Conservation (phyloP, 2,329 filamentous ascomycete genomes). For the Zalaria sp. region DNA sequence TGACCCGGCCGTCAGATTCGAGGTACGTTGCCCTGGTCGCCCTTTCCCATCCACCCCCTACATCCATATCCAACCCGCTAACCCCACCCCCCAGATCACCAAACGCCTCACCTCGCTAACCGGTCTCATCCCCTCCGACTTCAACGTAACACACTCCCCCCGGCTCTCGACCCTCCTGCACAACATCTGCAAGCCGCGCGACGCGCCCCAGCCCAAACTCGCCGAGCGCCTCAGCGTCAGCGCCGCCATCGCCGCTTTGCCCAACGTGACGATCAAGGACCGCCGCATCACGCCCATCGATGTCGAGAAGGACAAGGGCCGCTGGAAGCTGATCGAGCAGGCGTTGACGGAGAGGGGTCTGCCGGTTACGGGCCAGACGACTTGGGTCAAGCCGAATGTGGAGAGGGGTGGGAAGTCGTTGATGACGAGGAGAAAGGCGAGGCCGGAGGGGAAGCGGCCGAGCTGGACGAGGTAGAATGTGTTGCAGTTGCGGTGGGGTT, state of each 20-base stretch:
- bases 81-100: conserved; percentile 42
- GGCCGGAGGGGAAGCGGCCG: no score
- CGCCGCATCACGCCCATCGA: conserved; percentile 56
- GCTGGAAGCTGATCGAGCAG: conserved; percentile 67
- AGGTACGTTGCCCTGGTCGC: conserved; percentile 38
- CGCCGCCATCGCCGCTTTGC: conserved; percentile 35
- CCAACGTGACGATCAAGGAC: conserved; percentile 57
- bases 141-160: conserved; percentile 35
- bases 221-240: conserved; percentile 40
- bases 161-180: conserved; percentile 24
- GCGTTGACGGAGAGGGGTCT: conserved; percentile 51
- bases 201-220: conserved; percentile 40
- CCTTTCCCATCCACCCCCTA: no score
- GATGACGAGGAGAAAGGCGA: no score
- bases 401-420: no score
- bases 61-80: neutral
- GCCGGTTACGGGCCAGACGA: conserved; percentile 34
- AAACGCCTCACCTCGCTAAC: conserved; percentile 73
- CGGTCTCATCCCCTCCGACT: conserved; percentile 62
- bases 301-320: conserved; percentile 55
- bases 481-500: no score
- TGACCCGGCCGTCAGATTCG: conserved; percentile 53
- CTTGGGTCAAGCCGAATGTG: neutral
- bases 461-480: no score
- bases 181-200: conserved; percentile 15